phyloP scores from a whole-genome alignment of 305 asterid genomes.

The Salvia sclarea region DNA sequence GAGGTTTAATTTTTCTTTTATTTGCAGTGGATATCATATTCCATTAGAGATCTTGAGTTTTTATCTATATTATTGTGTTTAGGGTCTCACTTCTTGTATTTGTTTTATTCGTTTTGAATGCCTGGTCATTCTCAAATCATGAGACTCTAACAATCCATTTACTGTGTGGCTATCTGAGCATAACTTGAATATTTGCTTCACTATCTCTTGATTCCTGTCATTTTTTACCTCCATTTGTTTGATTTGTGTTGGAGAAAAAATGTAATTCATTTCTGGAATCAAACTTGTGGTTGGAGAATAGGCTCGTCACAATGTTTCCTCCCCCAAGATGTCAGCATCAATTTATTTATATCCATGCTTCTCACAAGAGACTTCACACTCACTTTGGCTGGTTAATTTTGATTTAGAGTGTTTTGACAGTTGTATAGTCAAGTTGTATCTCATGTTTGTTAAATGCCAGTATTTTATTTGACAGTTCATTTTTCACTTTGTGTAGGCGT shows the following conservation, averaged over 20 bases:
- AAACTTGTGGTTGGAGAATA: slow-evolving; percentile 29
- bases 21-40: slow-evolving; percentile 15
- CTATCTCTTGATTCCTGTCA: background rate
- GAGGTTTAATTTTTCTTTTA: slow-evolving; percentile 12
- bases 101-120: background rate
- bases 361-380: background rate
- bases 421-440: slow-evolving; percentile 5
- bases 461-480: slow-evolving; percentile 24
- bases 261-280: slow-evolving; percentile 6
- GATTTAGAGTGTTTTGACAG: background rate
- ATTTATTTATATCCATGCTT: slow-evolving; percentile 17
- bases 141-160: background rate
- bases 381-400: slow-evolving; percentile 19
- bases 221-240: background rate
- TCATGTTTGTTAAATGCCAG: slow-evolving; percentile 7
- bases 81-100: slow-evolving; percentile 1
- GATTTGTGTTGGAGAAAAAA: slow-evolving; percentile 14
- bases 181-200: background rate
- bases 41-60: background rate
- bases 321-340: background rate
- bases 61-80: background rate
- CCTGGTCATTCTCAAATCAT: slow-evolving; percentile 8
- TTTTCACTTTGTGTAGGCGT: slow-evolving; percentile 56
- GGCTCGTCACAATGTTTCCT: background rate
- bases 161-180: background rate